Evolutionary conservation across 2,329 filamentous ascomycete genomes (phyloP).

Genomic region (Colletotrichum higginsianum): DNA sequence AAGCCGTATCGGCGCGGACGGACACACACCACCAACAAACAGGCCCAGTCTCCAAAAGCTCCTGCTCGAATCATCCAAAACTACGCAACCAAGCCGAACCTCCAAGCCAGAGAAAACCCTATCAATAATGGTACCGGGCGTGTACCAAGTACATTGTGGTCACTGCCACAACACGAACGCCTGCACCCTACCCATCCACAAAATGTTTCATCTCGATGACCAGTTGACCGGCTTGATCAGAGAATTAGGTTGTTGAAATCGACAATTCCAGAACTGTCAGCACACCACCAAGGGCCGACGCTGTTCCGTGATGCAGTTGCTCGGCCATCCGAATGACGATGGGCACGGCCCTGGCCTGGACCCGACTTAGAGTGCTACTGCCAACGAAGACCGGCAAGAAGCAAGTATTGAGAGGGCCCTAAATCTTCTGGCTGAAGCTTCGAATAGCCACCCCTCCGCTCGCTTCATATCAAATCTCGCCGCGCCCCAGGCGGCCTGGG

Average conservation of each 20-base stretch:
- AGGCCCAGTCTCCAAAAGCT: conserved; percentile 17
- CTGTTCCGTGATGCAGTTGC: conserved; percentile 32
- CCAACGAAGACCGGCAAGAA: conserved; percentile 16
- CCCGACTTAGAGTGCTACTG: neutral
- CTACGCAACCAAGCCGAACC: conserved; percentile 4
- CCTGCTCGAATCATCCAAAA: conserved; percentile 25
- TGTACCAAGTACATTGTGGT: conserved; percentile 30
- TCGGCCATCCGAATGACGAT: conserved; percentile 34
- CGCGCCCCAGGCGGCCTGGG: conserved; percentile 13
- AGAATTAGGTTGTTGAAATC: conserved; percentile 3
- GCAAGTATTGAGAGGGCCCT: conserved; percentile 21
- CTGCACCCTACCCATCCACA: conserved; percentile 29
- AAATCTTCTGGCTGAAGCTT: conserved; percentile 21
- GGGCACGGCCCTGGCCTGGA: conserved; percentile 22
- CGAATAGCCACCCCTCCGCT: neutral
- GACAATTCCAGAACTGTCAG: conserved; percentile 14
- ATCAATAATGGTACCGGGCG: neutral
- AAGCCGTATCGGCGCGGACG: conserved; percentile 15
- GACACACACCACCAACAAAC: conserved; percentile 24
- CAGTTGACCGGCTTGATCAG: conserved; percentile 11
- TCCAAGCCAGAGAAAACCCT: conserved; percentile 5
- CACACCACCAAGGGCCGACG: neutral
- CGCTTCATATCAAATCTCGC: conserved; percentile 20
- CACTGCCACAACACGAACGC: conserved; percentile 11
- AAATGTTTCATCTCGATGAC: conserved; percentile 35